phyloP scores from a whole-genome alignment of 2,329 filamentous ascomycete genomes.

The Fusarium kyushuense region DNA sequence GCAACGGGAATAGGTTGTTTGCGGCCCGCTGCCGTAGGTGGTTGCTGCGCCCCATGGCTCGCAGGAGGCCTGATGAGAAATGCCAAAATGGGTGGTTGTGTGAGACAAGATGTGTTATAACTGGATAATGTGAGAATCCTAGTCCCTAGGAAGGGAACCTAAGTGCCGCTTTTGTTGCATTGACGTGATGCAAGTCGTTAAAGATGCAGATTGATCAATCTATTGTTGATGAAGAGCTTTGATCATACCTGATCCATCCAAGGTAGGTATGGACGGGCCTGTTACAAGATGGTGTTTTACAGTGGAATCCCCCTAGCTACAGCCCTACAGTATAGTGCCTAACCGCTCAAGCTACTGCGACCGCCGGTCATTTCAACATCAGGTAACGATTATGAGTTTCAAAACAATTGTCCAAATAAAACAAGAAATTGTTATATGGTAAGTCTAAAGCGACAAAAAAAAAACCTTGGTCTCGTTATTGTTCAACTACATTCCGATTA shows the following conservation, averaged over 20 bases:
- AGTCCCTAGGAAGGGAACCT: not conserved
- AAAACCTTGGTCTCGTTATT: not conserved
- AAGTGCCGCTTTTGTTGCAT: slow-evolving; percentile 18
- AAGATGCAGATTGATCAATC: not conserved
- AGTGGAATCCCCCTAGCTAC: not conserved
- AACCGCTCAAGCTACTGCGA: not conserved
- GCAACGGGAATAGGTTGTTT: not conserved
- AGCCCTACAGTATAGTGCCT: not conserved
- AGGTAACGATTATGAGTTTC: not conserved
- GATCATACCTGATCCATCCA: too few species aligned
- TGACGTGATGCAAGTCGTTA: slow-evolving; percentile 13
- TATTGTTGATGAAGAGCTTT: slow-evolving; percentile 8
- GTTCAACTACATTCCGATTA: not conserved
- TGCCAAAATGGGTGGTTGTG: slow-evolving; percentile 8
- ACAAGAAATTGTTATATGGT: rapidly evolving
- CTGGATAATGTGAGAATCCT: slow-evolving; percentile 22
- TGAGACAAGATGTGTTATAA: slow-evolving; percentile 26
- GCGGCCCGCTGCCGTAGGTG: not conserved
- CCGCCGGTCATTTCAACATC: not conserved
- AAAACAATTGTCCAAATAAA: not conserved
- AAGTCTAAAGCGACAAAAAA: too few species aligned
- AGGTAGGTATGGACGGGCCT: too few species aligned
- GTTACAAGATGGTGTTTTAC: not conserved
- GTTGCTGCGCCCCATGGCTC: slow-evolving; percentile 38
- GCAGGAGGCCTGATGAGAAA: slow-evolving; percentile 34